A percentile compares a stretch with the other conserved stretches of the same genome.
Evolutionary conservation across 108 stramenopile species (phyloP).

Genomic region (Discostella stelligeroides): DNA sequence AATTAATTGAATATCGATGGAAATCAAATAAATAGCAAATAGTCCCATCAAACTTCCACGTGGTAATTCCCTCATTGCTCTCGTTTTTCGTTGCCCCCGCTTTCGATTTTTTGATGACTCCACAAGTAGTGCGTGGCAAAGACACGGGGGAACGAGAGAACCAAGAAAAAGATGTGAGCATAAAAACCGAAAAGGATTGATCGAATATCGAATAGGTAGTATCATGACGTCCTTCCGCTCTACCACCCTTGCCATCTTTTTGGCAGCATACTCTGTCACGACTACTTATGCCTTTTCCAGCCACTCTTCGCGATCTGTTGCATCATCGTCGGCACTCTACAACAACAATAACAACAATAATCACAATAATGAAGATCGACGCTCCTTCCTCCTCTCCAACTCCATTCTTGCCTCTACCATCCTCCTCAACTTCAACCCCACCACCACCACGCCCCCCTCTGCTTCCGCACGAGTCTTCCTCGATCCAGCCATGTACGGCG

Average conservation of each 20-base stretch:
- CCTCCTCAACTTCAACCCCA: constrained; percentile 15
- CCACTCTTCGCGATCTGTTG: not conserved
- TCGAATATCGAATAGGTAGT: not conserved
- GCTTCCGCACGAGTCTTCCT: constrained; percentile 81
- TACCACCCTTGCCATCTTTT: constrained; percentile 5
- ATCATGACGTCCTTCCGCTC: constrained; percentile 19
- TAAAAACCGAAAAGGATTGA: not conserved
- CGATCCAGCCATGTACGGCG: constrained; percentile 91
- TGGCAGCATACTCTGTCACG: not conserved
- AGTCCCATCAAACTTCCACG: too few relatives aligned
- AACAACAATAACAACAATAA: not conserved
- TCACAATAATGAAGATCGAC: constrained; percentile 29
- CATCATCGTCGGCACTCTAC: not conserved
- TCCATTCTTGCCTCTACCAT: constrained; percentile 17
- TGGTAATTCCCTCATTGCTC: too few relatives aligned
- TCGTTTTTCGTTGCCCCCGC: too few relatives aligned
- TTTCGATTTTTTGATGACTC: too few relatives aligned
- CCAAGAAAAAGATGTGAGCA: not conserved
- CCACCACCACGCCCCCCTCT: constrained; percentile 29
- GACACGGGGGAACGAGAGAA: not conserved
- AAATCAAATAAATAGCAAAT: too few relatives aligned
- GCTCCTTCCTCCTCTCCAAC: constrained; percentile 50
- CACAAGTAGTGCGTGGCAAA: too few relatives aligned
- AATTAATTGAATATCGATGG: too few relatives aligned
- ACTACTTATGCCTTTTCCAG: not conserved